Evolutionary conservation across 2,329 filamentous ascomycete species (phyloP).

Genomic region (Phyllosticta capitalensis): DNA sequence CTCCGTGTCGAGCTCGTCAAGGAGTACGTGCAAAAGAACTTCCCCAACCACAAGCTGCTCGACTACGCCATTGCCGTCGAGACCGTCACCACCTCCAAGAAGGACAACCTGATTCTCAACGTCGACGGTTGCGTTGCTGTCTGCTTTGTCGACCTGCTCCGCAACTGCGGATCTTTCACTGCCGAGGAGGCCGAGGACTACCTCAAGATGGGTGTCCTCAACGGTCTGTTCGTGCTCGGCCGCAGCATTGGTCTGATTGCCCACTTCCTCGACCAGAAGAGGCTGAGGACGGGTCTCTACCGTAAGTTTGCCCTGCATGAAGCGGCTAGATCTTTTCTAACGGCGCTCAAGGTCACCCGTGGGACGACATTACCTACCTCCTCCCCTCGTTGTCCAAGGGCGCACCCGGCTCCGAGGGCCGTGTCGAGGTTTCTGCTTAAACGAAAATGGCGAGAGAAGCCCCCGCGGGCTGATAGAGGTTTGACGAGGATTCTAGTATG

Average conservation of each 20-base stretch:
- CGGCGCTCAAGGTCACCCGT: constrained; percentile 53
- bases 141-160: constrained; percentile 95
- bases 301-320: constrained; percentile 32
- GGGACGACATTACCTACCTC: constrained; percentile 80
- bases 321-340: not conserved
- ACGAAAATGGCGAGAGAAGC: not conserved
- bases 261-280: constrained; percentile 99
- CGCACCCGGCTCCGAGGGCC: constrained; percentile 31
- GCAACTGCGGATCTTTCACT: constrained; percentile 96
- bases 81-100: constrained; percentile 97
- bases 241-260: constrained; percentile 98
- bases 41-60: constrained; percentile 95
- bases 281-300: constrained; percentile 95
- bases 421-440: constrained; percentile 27
- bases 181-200: constrained; percentile 97
- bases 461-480: not conserved
- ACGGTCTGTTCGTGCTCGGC: constrained; percentile 97
- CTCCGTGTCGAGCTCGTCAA: constrained; percentile 98
- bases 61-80: constrained; percentile 98
- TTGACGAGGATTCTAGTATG: not conserved
- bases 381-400: constrained; percentile 27
- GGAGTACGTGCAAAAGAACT: constrained; percentile 95
- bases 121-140: constrained; percentile 97
- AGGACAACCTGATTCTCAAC: constrained; percentile 99
- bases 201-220: constrained; percentile 97